Conservation (phyloP, 805 yeast genomes). For the Zygosaccharomyces lentus region DNA sequence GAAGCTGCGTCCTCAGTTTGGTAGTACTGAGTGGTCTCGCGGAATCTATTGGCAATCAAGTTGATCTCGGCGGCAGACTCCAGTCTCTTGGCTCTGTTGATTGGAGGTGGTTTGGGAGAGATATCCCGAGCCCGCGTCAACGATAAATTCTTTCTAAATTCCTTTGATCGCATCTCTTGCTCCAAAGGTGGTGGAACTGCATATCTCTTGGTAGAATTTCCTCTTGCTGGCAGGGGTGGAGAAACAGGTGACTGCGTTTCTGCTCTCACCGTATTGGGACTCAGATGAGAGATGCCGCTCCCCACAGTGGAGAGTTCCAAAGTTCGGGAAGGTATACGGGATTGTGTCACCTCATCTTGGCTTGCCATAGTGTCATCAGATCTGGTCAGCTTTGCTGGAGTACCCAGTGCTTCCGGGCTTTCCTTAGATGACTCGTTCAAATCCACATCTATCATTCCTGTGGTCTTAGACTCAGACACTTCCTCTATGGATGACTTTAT, state of each 20-base stretch:
- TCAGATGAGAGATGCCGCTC: neutral
- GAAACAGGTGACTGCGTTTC: constrained; percentile 12
- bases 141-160: constrained; percentile 25
- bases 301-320: neutral
- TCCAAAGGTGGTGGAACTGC: constrained; percentile 33
- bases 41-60: constrained; percentile 55
- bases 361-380: neutral
- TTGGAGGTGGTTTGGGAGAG: constrained; percentile 17
- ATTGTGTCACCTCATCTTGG: neutral
- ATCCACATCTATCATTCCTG: neutral
- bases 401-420: neutral
- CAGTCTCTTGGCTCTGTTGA: constrained; percentile 19
- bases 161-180: constrained; percentile 29
- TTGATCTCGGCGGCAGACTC: constrained; percentile 45
- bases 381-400: neutral
- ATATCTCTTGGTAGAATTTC: constrained; percentile 16
- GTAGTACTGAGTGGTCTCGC: constrained; percentile 51
- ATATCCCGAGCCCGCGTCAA: constrained; percentile 25
- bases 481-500: neutral
- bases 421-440: neutral
- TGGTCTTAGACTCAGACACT: neutral
- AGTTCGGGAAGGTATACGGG: neutral
- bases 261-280: constrained; percentile 5
- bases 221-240: constrained; percentile 38
- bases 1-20: constrained; percentile 47